phyloP scores from a whole-genome alignment of 306 rosid genomes.

The Prunus mira region DNA sequence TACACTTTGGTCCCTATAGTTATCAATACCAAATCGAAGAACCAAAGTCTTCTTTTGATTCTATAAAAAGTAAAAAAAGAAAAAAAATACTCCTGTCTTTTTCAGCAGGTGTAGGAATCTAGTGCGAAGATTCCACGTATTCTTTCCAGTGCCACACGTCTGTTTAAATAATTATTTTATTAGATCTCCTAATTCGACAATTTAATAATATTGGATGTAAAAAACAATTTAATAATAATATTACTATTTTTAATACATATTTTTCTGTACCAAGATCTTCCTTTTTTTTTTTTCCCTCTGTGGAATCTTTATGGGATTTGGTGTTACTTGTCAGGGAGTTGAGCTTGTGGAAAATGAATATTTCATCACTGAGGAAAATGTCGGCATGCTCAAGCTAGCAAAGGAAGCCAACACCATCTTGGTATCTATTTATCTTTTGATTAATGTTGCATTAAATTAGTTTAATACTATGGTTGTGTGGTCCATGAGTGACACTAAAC shows the following conservation, averaged over 20 bases:
- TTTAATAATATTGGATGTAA: too few relatives aligned
- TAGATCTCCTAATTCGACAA: neutral
- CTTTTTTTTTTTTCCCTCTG: neutral
- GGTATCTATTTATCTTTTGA: slow-evolving; percentile 33
- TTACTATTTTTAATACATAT: neutral
- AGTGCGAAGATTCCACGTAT: neutral
- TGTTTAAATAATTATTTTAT: neutral
- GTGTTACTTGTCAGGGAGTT: slow-evolving; percentile 46
- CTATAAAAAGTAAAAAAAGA: neutral
- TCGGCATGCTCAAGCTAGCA: slow-evolving; percentile 81
- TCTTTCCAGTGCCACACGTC: neutral
- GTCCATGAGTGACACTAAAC: too few relatives aligned
- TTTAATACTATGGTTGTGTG: neutral
- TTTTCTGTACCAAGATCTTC: neutral
- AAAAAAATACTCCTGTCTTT: neutral
- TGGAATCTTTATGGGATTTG: neutral
- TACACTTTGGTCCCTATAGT: neutral
- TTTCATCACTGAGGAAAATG: slow-evolving; percentile 80
- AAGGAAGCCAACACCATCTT: slow-evolving; percentile 84
- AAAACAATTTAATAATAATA: too few relatives aligned
- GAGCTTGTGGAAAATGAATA: slow-evolving; percentile 70
- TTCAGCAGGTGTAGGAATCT: neutral
- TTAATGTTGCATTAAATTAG: neutral
- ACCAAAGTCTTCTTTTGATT: neutral
- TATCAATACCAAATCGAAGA: neutral